These are phyloP conservation scores for Echium plantagineum DNA, from an alignment of 257 asterid species.

Conservation along the genomic window DNA sequence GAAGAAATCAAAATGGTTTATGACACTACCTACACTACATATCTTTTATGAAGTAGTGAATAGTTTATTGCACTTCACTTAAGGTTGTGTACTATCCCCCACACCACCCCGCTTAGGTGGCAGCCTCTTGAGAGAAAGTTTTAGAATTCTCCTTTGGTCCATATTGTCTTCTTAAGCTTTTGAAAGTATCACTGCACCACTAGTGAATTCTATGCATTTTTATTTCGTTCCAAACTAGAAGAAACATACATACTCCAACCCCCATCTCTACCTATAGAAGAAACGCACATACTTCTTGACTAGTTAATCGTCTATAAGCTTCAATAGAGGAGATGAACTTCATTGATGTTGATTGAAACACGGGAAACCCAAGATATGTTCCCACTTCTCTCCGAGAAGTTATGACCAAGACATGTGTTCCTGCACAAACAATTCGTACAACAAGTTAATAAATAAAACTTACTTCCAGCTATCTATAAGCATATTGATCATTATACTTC, in stretches of 20 bases:
- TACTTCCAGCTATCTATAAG: not conserved
- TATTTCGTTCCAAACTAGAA: not conserved
- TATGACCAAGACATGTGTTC: constrained; percentile 60
- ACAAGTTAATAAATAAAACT: not conserved
- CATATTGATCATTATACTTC: not conserved
- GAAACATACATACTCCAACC: not conserved
- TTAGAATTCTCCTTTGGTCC: no score
- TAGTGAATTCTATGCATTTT: not conserved
- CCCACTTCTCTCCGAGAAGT: constrained; percentile 83
- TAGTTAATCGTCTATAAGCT: constrained; percentile 51
- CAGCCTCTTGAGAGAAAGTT: no score
- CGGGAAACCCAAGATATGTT: constrained; percentile 69
- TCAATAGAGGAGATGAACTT: constrained; percentile 71
- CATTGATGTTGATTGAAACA: constrained; percentile 65
- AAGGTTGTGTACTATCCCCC: no score
- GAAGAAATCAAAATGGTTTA: no score
- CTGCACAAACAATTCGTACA: constrained; percentile 21
- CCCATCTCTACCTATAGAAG: not conserved
- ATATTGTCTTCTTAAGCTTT: no score
- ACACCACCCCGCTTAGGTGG: no score
- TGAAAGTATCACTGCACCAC: not conserved
- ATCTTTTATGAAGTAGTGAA: no score
- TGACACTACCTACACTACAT: no score
- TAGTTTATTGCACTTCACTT: no score
- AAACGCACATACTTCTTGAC: constrained; percentile 47